Base-by-base conservation (phyloP, 495 filamentous ascomycete genomes). In the Penicillium goetzii region DNA sequence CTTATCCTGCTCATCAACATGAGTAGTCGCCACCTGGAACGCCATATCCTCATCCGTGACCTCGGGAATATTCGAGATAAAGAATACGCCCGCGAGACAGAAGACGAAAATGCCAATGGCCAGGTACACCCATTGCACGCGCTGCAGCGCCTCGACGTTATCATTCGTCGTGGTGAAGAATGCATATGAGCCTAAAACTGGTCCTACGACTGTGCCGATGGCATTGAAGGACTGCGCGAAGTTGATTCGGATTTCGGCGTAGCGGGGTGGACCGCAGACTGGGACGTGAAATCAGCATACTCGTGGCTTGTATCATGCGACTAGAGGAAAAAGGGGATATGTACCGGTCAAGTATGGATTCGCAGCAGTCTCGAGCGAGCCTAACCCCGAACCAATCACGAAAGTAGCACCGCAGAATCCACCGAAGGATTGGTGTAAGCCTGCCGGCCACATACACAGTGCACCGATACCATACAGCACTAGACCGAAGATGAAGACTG, bases 91-190 rank as follows among this genome's bases (percentile, higher is more conserved):
- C 0, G 84, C 85, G 21, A 90, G 83, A 26, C 83, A 75, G 52
- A 88, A 89, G 58, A 88, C 88, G 62, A 92, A 88, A 41, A 89
- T 84, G 4, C 89, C 89, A 55, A 91, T 86, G 53, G 83, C 88
- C 0, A 92, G 82, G 68, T 92, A 93, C 0, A 88, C 76, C 89
- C 90, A 92, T 71, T 93, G 90, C 23, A 93, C 89, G 32, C 78
- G 80, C 66, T 80, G 74, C 4, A 86, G 71, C 8, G 77, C 76
- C 0, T 72, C 30, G 2, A 75, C 75, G 53, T 88, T 83, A 52
- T 90, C 81, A 15, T 68, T 72, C 21, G 73, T 80, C 17, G 76
- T 68, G 8, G 72, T 76, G 72, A 92, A 92, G 75, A 91, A 89
- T 23, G 86, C 88, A 58, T 85, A 87, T 14, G 88, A 84, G 4